Percentiles rank a stretch among this genome's conserved stretches.
phyloP scores from a whole-genome alignment of 1,284 basidiomycete species.

The Anthracocystis setariae region DNA sequence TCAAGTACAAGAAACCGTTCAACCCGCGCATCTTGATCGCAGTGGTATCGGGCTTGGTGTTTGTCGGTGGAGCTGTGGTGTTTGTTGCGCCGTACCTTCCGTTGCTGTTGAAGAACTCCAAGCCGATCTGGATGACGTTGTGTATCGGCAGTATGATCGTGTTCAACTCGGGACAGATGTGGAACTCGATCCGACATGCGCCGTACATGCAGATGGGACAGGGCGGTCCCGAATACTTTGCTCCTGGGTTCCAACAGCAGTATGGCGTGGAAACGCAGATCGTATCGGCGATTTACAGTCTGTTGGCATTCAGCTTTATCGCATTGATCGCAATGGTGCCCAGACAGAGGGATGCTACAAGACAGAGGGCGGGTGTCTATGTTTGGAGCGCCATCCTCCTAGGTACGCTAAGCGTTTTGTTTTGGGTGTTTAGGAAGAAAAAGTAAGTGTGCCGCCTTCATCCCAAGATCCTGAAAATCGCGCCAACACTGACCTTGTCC shows the following conservation, averaged over 20 bases:
- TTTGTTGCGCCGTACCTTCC: slow-evolving; percentile 40
- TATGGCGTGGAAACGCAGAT: slow-evolving; percentile 92
- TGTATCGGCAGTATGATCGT: slow-evolving; percentile 61
- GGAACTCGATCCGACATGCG: slow-evolving; percentile 86
- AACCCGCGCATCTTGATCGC: slow-evolving; percentile 40
- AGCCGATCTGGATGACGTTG: slow-evolving; percentile 49
- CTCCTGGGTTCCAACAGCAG: slow-evolving; percentile 87
- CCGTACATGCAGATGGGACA: slow-evolving; percentile 75
- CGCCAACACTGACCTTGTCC: too few relatives aligned
- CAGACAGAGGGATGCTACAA: slow-evolving; percentile 76
- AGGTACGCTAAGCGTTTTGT: slow-evolving; percentile 85
- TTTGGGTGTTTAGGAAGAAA: slow-evolving; percentile 91
- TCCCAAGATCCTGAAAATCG: too few relatives aligned
- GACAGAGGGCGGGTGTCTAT: slow-evolving; percentile 87
- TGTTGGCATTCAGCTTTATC: slow-evolving; percentile 81
- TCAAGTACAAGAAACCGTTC: slow-evolving; percentile 53
- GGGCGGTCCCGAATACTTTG: slow-evolving; percentile 78
- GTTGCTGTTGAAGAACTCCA: slow-evolving; percentile 19
- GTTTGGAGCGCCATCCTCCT: slow-evolving; percentile 86
- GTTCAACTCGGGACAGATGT: slow-evolving; percentile 78
- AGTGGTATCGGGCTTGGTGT: slow-evolving; percentile 19
- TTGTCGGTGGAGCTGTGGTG: slow-evolving; percentile 18
- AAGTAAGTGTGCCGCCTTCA: slow-evolving; percentile 73
- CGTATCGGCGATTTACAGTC: slow-evolving; percentile 83
- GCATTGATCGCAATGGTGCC: slow-evolving; percentile 86